Base-by-base conservation (phyloP, 2,329 filamentous ascomycete species). In the Triangularia verruculosa region DNA sequence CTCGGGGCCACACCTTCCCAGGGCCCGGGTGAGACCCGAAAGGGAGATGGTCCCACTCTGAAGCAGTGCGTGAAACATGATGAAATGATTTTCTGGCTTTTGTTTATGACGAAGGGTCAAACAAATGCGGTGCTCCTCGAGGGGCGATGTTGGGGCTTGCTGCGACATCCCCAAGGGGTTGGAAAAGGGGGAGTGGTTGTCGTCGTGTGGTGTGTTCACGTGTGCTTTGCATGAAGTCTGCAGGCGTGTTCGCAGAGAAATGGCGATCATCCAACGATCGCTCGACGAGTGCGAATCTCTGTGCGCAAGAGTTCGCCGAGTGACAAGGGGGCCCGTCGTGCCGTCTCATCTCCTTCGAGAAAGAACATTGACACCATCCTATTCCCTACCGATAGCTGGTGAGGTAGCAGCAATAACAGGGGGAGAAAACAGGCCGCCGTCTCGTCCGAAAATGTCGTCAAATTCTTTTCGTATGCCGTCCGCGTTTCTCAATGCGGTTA, bases 21-120 rank as follows among this genome's bases (percentile, higher is more conserved):
- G 59, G 63, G 59, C 64, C 59, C 43, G 64, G 64, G 55, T 67
- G 64, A 58, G 47, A 67, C 61, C 64, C 57, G 61, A 62, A 63
- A 55, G 15, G 63, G 63, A 61, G 61, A 60, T 59, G 65, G 63
- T 61, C 61, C 65, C 65, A 66, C 64, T 9, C 24, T 61, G 34
- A 59, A 57, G 54, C 63, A 56, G 30, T 59, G 59, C 66, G 64
- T 63, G 62, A 64, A 67, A 67, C 64, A 47, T 39, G 32, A 24
- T 56, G 61, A 57, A 62, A 62, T 62, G 55, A 61, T 55, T 39
- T 47, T 53, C 12, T 24, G 17, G 15, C 12, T 27, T 53, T 20
- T 17, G 34, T 43, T 22, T 22, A 53, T 53, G 20, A 57, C 24
- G 52, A 54, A 54, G 34, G 58, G 43, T 56, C 63, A 62, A 61